Evolutionary conservation across 805 yeast genomes (phyloP), one percentile per base, ranked within the genome.

Genomic region (Hanseniaspora occidentalis): DNA sequence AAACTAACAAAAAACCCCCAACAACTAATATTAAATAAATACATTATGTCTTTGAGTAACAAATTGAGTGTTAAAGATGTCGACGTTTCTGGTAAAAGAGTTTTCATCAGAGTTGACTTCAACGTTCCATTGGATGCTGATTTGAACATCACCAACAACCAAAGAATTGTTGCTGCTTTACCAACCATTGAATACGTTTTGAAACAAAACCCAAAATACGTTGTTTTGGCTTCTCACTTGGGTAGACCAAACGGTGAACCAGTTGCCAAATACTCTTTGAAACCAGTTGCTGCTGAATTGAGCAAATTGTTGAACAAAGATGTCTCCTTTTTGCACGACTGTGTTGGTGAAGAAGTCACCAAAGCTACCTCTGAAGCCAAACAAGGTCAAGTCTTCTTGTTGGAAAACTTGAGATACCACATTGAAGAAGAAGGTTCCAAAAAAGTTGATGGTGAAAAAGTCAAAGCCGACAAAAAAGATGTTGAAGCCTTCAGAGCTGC

Each of bases 221-320:
- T 92, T 51, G 71, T 92, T 53, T 76, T 92, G 55, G 97, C 96
- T 50, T 88, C 97, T 46, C 99, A 92, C 66, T 75, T 92, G 65
- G 99, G 99, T 61, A 86, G 99, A 73, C 99, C 99, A 67, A 92
- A 92, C 64, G 99, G 99, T 64, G 86, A 84, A 69, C 73, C 62
- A 47, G 75, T 68, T 57, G 80, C 71, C 39, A 92, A 92, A 70
- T 89, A 75, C 77, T 86, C 96, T 38, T 73, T 92, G 58, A 79
- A 79, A 60, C 98, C 98, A 51, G 94, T 92, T 56, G 88, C 95
- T 48, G 75, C 71, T 45, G 99, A 92, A 72, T 78, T 92, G 64
- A 71, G 77, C 61, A 70, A 77, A 52, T 75, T 92, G 50, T 75
- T 92, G 62, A 74, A 71, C 56, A 66, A 75, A 65, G 68, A 70